Evolutionary conservation across 2,329 filamentous ascomycete genomes (phyloP), one percentile per base, ranked within the genome.

Genomic region (Fusarium coffeatum): DNA sequence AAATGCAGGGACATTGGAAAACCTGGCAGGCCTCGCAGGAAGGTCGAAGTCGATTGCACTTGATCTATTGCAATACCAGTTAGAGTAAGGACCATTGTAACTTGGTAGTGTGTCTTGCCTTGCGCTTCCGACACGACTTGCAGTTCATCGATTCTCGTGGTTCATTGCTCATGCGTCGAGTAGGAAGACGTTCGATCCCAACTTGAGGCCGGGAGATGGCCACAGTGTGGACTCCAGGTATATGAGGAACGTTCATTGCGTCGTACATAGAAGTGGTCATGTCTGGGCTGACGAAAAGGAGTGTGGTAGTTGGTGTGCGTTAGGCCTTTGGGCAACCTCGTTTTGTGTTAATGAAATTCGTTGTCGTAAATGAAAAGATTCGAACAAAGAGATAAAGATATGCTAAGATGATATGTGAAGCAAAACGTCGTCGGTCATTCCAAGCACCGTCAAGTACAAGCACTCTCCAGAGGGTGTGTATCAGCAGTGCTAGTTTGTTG

Each of bases 71-170:
- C 18, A 46, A 16, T 20, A 46, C n/a, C 10, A 18, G 54, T 76
- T 30, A 76, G 53, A 16, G 40, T 32, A 18, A 16, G 23, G 6
- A 22, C 18, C 42, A 16, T 66, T 45, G 22, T 11, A 46, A 18
- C 34, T n/a, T 18, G 54, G 45, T 64, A 69, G 57, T 48, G 64
- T 57, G 41, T n/a, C 62, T 71, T 47, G 95, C 93, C 90, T 97
- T 97, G 83, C 93, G 87, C 82, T 97, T 97, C 73, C 93, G 89
- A 84, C 93, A 97, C 59, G 93, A 96, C 81, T 97, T 97, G 88
- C 93, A 97, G 80, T 97, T 97, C 93, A 97, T 97, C 34, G 92
- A 92, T 84, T 97, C 93, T 75, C 92, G 89, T 42, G 92, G 92
- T 79, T 96, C 92, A 74, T 88, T 91, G 80, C 86, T 89, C 80